Percentiles rank a stretch among this genome's conserved stretches.
Evolutionary conservation across 805 yeast genomes (phyloP).

Genomic region (Saccharomyces paradoxus): DNA sequence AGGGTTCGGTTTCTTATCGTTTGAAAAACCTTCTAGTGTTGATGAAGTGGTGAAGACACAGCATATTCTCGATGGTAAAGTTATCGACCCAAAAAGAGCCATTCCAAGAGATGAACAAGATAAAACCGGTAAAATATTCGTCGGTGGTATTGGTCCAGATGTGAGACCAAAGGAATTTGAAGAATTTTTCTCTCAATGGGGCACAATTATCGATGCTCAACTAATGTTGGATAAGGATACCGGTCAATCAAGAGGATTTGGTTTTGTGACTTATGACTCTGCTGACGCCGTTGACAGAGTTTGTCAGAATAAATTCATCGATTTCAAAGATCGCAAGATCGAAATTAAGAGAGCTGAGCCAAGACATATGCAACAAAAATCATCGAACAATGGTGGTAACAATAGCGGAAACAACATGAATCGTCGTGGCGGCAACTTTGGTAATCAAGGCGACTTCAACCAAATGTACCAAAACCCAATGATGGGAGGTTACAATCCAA

Average conservation of each 20-base stretch:
- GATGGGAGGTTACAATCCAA: constrained; percentile 30
- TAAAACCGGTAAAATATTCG: constrained; percentile 91
- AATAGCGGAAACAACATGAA: constrained; percentile 19
- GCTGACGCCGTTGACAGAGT: constrained; percentile 91
- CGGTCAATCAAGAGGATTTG: constrained; percentile 94
- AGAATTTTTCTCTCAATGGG: constrained; percentile 78
- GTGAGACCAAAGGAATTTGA: constrained; percentile 88
- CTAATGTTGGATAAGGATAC: constrained; percentile 96
- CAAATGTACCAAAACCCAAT: constrained; percentile 28
- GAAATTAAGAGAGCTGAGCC: constrained; percentile 83
- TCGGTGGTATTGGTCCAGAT: constrained; percentile 93
- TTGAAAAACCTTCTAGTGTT: constrained; percentile 70
- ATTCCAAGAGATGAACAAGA: constrained; percentile 97
- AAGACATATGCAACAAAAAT: constrained; percentile 52
- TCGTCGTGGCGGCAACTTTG: constrained; percentile 9
- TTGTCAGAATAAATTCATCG: constrained; percentile 70
- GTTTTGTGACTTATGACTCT: constrained; percentile 90
- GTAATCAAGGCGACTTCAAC: constrained; percentile 12
- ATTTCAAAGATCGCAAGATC: constrained; percentile 78
- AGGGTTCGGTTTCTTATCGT: constrained; percentile 92
- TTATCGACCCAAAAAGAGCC: constrained; percentile 95
- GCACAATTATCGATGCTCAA: constrained; percentile 90
- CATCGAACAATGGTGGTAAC: constrained; percentile 12
- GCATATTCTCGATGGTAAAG: constrained; percentile 89
- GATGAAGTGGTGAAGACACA: constrained; percentile 79